Conservation (phyloP, 2,329 filamentous ascomycete genomes). For the Rugonectria rugulosa region DNA sequence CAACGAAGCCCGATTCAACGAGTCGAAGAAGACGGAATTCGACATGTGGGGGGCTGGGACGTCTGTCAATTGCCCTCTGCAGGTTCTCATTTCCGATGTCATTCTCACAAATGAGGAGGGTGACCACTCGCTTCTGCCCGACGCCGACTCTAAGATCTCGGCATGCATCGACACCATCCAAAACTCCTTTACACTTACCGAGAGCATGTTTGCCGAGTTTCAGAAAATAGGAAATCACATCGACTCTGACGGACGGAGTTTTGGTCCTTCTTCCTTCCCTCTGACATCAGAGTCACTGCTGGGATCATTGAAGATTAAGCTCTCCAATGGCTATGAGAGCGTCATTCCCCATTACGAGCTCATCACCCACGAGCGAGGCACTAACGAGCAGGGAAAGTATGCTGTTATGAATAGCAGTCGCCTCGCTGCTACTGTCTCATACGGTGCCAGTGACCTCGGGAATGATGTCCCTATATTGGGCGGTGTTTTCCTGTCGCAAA, state of each 20-base stretch:
- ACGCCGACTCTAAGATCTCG: slow-evolving; percentile 6
- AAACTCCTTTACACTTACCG: slow-evolving; percentile 14
- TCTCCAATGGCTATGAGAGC: slow-evolving; percentile 14
- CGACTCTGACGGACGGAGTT: slow-evolving; percentile 10
- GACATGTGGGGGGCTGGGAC: slow-evolving; percentile 18
- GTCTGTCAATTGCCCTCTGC: slow-evolving; percentile 15
- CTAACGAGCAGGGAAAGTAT: slow-evolving; percentile 13
- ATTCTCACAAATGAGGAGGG: slow-evolving; percentile 15
- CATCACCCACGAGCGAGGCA: slow-evolving; percentile 18
- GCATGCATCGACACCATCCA: slow-evolving; percentile 20
- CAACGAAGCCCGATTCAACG: slow-evolving; percentile 14
- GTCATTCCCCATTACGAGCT: slow-evolving; percentile 20
- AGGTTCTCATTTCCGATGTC: slow-evolving; percentile 14
- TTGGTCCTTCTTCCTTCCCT: background rate
- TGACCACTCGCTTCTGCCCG: slow-evolving; percentile 14
- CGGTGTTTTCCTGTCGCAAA: slow-evolving; percentile 15
- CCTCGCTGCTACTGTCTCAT: slow-evolving; percentile 7
- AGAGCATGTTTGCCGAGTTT: slow-evolving; percentile 19
- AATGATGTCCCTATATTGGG: slow-evolving; percentile 11
- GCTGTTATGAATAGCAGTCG: slow-evolving; percentile 15
- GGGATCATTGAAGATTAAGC: slow-evolving; percentile 6
- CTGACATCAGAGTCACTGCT: slow-evolving; percentile 4
- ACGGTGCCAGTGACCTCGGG: slow-evolving; percentile 13
- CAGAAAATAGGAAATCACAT: slow-evolving; percentile 14
- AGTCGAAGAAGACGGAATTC: slow-evolving; percentile 11